phyloP scores from a whole-genome alignment of 805 yeast genomes.

The Yarrowia deformans region DNA sequence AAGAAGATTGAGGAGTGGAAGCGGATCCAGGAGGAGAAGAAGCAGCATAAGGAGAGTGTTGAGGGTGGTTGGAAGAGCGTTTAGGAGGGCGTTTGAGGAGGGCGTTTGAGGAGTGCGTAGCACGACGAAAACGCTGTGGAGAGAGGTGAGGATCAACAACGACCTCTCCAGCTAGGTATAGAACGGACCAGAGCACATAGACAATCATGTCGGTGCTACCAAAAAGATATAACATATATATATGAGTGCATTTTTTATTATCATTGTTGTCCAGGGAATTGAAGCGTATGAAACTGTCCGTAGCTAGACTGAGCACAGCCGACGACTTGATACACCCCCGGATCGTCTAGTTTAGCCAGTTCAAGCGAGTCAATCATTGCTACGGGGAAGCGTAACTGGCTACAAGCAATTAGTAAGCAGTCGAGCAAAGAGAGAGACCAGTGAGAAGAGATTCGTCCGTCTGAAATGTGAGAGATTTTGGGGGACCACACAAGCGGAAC shows the following conservation, averaged over 20 bases:
- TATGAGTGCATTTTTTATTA: constrained; percentile 22
- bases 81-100: not conserved
- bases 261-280: not conserved
- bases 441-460: too few relatives aligned
- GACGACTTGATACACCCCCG: too few relatives aligned
- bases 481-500: too few relatives aligned
- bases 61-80: constrained; percentile 21
- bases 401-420: too few relatives aligned
- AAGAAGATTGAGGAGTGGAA: constrained; percentile 37
- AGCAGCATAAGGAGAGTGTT: constrained; percentile 4
- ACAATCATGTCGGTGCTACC: not conserved
- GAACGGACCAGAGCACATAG: not conserved
- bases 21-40: constrained; percentile 35
- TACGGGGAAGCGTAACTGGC: too few relatives aligned
- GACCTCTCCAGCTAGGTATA: too few relatives aligned
- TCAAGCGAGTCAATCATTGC: too few relatives aligned
- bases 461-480: too few relatives aligned
- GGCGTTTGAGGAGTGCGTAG: not conserved
- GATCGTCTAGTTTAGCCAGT: too few relatives aligned
- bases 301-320: too few relatives aligned
- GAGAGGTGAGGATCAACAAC: not conserved
- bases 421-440: too few relatives aligned
- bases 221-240: constrained; percentile 12
- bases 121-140: not conserved
- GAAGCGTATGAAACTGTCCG: too few relatives aligned